Evolutionary conservation across 352 stramenopile genomes (phyloP), one percentile per base, ranked within the genome.

Genomic region (Phytophthora litchii): DNA sequence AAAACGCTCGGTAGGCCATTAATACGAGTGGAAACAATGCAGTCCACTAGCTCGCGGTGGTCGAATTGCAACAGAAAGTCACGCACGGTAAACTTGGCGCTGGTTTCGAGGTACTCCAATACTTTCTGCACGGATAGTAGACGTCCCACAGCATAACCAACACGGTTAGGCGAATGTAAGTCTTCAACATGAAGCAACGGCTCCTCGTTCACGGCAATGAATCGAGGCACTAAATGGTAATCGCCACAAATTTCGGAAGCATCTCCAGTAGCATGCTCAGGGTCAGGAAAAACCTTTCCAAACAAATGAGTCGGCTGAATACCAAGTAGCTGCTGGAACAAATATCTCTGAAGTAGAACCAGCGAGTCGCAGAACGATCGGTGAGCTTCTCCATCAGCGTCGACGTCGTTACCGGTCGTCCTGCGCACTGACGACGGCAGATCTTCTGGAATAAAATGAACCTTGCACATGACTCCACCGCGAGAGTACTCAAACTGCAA

Each of bases 401-500:
- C 57, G 16, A 63, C 52, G 12, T 72, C 43, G 13, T 64, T 67
- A 45, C 57, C 60, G 11, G 43, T 60, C n/a, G 7, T 47, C 14
- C 71, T 47, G 3, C 78, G 63, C 23, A 92, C 63, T 4, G 70
- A 70, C 12, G 60, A 70, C 12, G 84, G 86, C 1, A 93, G 51
- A 10, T 88, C 69, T 59, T 92, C 83, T 1, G 61, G 67, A 29
- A 89, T 51, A 44, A 93, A 92, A 13, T 74, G 67, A 19, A 94
- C 68, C 51, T 80, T 89, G 62, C 87, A 95, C 76, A 89, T 89
- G 38, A 95, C 79, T 14, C 72, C 74, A 23, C 74, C 78, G 27
- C 85, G 83, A 6, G 82, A 88, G 59, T 94, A 94, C 49, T 94
- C 82, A 51, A 95, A 92, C 87, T 95, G 43, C 8, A 53, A 54